These are phyloP conservation scores for Seiridium cupressi DNA, from an alignment of 2,329 filamentous ascomycete species.

Conservation along the genomic window DNA sequence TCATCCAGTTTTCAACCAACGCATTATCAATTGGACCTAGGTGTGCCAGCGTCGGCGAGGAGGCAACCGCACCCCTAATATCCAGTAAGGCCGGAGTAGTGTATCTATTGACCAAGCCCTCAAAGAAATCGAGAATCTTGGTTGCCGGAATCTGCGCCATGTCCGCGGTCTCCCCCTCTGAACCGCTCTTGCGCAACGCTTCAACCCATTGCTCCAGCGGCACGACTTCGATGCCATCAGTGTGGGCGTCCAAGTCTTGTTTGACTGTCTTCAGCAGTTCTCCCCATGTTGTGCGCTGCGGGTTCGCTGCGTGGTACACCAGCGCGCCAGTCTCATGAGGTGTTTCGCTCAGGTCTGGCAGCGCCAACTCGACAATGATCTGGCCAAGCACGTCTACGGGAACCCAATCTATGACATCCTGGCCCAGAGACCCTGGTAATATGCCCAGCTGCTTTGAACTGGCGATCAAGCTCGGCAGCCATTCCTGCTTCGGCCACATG, in stretches of 20 bases:
- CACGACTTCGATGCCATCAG: constrained; percentile 10
- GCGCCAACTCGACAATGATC: constrained; percentile 30
- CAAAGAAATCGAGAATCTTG: constrained; percentile 14
- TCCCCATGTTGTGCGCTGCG: constrained; percentile 12
- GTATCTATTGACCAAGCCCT: constrained; percentile 3
- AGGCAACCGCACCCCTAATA: constrained; percentile 4
- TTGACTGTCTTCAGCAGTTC: constrained; percentile 9
- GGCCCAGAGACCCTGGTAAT: constrained; percentile 35
- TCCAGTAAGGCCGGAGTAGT: not conserved
- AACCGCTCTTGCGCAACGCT: constrained; percentile 14
- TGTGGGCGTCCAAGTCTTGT: not conserved
- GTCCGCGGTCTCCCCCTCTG: not conserved
- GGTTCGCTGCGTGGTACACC: constrained; percentile 18
- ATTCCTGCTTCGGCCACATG: constrained; percentile 39
- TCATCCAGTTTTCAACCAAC: constrained; percentile 17
- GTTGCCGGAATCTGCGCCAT: constrained; percentile 10
- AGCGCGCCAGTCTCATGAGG: not conserved
- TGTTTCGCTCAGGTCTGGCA: constrained; percentile 9
- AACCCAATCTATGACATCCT: constrained; percentile 39
- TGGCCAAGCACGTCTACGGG: constrained; percentile 39
- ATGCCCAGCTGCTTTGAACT: constrained; percentile 33
- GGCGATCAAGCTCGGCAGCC: constrained; percentile 38
- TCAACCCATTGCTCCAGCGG: constrained; percentile 13
- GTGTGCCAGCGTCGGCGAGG: constrained; percentile 8
- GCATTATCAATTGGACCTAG: constrained; percentile 5